Base-by-base conservation (phyloP, 1,284 basidiomycete genomes). In the Polyporus tsugae region DNA sequence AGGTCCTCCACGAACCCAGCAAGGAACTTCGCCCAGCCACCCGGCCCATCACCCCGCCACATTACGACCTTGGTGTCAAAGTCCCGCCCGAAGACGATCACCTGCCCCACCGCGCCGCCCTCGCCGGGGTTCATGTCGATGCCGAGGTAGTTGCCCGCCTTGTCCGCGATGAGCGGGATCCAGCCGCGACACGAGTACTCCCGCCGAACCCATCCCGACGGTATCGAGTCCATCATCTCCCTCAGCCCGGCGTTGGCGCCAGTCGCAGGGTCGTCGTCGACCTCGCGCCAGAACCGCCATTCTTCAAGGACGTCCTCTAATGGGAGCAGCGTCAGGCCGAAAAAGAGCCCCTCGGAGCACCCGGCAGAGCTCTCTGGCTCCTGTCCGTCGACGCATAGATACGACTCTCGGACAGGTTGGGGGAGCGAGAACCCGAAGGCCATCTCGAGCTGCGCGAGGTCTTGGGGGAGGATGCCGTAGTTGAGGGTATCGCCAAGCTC, bases 51-150 rank as follows among this genome's bases (percentile, higher is more conserved):
- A 6, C 96, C 96, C 67, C 88, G 86, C 90, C 93, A 97, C 62
- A 99, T 85, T 41, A 99, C 97, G 52, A 98, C 95, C 80, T 99
- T 99, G 33, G 96, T 95, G 80, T 99, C 97, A 80, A 99, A 98
- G 78, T 99, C 97, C 63, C 97, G 89, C 15, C 97, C 97, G 80
- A 99, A 99, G 60, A 99, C 91, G 71, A 99, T 99, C 62, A 98
- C 96, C 80, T 99, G 97, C 4, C 97, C 98, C 62, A 89, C 85
- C 2, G 88, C 80, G 60, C 96, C 97, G 52, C 82, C 80, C 71
- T 91, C 88, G 25, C 83, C 94, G 5, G 97, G 97, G 80, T 92
- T 95, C 69, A 99, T 87, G 80, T 99, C 97, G 61, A 99, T 87
- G 63, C 97, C 97, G 70, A 99, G 89, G 79, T 99, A 99, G 82